Conservation (phyloP, 768 basidiomycete species). For the Rhodotorula graminis region DNA sequence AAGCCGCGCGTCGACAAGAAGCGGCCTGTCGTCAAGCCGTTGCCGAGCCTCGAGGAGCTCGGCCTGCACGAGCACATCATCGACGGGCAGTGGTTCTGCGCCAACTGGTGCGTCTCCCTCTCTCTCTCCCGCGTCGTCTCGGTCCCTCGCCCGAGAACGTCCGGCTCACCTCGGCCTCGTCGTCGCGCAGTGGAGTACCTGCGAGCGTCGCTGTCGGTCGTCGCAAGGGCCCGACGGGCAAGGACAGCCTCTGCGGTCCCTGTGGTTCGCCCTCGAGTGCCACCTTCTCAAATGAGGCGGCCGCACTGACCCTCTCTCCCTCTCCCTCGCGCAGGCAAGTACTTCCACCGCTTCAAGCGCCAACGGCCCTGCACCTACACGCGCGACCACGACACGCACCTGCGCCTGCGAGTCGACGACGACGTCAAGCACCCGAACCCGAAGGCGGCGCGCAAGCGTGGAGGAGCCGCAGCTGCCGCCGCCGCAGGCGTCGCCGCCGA, state of each 20-base stretch:
- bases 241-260: constrained; percentile 83
- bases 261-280: constrained; percentile 61
- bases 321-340: constrained; percentile 60
- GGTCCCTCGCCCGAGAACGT: background rate
- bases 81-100: constrained; percentile 88
- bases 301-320: constrained; percentile 1
- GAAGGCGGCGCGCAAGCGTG: background rate
- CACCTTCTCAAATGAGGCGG: background rate
- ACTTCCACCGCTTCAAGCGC: constrained; percentile 78
- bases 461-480: background rate
- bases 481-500: constrained; percentile 36
- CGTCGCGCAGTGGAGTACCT: constrained; percentile 59
- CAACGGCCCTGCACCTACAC: constrained; percentile 78
- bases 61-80: constrained; percentile 56
- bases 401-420: background rate
- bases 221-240: constrained; percentile 81
- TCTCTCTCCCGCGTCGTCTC: too few relatives aligned
- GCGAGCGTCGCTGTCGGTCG: constrained; percentile 77
- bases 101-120: constrained; percentile 53
- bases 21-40: background rate
- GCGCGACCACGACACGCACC: constrained; percentile 66
- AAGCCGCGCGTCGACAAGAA: background rate
- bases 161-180: constrained; percentile 42
- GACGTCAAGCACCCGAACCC: background rate
- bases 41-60: background rate